Evolutionary conservation across 1,284 basidiomycete species (phyloP).

Genomic region (Inonotus obliquus): DNA sequence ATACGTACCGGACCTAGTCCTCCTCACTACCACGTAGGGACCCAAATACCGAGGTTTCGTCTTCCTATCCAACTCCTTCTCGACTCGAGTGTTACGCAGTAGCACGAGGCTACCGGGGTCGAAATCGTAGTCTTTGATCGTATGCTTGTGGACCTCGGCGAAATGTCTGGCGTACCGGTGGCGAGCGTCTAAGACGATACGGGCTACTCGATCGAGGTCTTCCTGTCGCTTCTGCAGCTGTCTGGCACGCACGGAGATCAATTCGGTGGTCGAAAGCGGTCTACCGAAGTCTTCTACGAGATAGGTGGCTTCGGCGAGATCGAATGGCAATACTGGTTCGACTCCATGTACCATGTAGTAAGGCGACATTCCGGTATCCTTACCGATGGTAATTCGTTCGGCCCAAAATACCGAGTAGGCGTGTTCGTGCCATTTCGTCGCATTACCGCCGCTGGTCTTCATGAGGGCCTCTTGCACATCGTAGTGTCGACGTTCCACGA

Average conservation of each 20-base stretch:
- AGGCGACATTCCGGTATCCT: constrained; percentile 22
- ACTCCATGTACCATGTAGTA: constrained; percentile 23
- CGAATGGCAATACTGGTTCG: constrained; percentile 23
- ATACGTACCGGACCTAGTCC: constrained; percentile 28
- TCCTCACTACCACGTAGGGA: constrained; percentile 28
- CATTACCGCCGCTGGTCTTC: constrained; percentile 12
- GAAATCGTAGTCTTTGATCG: background rate
- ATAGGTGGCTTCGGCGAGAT: constrained; percentile 21
- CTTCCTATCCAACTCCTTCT: constrained; percentile 27
- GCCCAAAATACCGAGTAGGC: constrained; percentile 23
- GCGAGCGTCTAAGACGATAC: background rate
- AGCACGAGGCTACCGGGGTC: constrained; percentile 26
- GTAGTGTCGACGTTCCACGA: constrained; percentile 17
- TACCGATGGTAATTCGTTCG: constrained; percentile 22
- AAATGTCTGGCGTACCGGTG: background rate
- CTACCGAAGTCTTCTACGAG: background rate
- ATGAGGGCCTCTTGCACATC: constrained; percentile 17
- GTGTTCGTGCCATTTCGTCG: constrained; percentile 12
- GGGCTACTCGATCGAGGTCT: background rate
- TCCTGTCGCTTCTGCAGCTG: background rate
- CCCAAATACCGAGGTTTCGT: constrained; percentile 28
- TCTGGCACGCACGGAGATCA: background rate
- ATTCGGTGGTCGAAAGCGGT: background rate
- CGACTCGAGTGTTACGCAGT: constrained; percentile 25
- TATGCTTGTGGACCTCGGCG: background rate